Evolutionary conservation across 164 flowering plant species (phyloP).

Genomic region (Macadamia integrifolia): DNA sequence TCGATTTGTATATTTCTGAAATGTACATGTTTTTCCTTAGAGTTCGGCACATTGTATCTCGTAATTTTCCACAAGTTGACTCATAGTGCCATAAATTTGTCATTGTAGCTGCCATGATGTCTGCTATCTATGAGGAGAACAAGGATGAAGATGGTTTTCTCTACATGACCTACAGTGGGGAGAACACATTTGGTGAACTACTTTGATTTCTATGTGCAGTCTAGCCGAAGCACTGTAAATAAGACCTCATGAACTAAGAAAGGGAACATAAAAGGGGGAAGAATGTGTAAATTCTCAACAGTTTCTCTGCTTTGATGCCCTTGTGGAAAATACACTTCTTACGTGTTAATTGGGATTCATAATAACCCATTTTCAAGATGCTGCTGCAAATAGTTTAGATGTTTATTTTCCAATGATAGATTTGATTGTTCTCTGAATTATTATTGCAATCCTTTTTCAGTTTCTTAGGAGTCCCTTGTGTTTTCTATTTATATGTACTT

Average conservation of each 20-base stretch:
- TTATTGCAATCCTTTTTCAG: too few relatives aligned
- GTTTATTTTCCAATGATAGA: too few relatives aligned
- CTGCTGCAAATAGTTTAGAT: too few relatives aligned
- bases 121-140: slow-evolving; percentile 79
- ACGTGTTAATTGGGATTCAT: too few relatives aligned
- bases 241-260: neutral
- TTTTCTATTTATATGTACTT: neutral
- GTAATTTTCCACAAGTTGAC: neutral
- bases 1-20: too few relatives aligned
- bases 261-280: neutral
- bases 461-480: neutral
- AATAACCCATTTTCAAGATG: too few relatives aligned
- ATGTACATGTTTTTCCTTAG: too few relatives aligned
- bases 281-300: slow-evolving; percentile 19
- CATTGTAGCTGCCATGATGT: slow-evolving; percentile 77
- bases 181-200: slow-evolving; percentile 71
- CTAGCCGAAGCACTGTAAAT: slow-evolving; percentile 3
- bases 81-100: neutral
- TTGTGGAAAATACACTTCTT: too few relatives aligned
- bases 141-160: slow-evolving; percentile 88
- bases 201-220: too few relatives aligned
- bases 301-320: neutral
- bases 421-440: too few relatives aligned
- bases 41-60: neutral
- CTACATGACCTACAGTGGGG: slow-evolving; percentile 94